Conservation (phyloP, 352 stramenopile species). For the Globisporangium okanoganense region DNA sequence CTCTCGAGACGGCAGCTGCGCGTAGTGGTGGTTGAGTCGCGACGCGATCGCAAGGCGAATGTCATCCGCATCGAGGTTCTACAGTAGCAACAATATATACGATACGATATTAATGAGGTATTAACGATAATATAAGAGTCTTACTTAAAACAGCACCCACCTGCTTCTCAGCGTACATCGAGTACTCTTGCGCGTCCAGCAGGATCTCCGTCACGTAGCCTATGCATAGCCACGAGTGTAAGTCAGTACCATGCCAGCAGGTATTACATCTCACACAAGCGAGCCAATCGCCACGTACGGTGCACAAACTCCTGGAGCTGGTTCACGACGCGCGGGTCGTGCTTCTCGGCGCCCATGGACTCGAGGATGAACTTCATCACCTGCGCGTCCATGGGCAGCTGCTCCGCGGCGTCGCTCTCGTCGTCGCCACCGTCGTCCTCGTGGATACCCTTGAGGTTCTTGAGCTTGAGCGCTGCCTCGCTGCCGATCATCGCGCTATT, state of each 20-base stretch:
- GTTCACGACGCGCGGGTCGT: conserved; percentile 72
- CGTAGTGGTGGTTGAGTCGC: conserved; percentile 76
- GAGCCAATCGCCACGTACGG: conserved; percentile 34
- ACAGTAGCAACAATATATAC: not conserved
- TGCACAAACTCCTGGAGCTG: conserved; percentile 86
- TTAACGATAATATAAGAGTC: not conserved
- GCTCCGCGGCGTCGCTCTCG: conserved; percentile 34
- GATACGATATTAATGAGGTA: not conserved
- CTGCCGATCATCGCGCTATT: conserved; percentile 20
- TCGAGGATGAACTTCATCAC: conserved; percentile 59
- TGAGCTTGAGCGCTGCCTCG: conserved; percentile 40
- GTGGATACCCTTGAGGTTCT: conserved; percentile 55
- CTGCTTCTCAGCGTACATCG: conserved; percentile 70
- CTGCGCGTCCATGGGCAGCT: conserved; percentile 55
- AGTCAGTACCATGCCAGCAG: not conserved
- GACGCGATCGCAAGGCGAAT: conserved; percentile 74
- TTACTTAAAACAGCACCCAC: conserved; percentile 13
- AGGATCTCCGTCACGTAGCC: conserved; percentile 81
- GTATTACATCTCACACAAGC: not conserved
- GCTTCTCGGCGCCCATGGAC: conserved; percentile 79
- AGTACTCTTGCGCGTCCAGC: conserved; percentile 83
- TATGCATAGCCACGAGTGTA: conserved; percentile 13
- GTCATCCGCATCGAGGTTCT: conserved; percentile 73
- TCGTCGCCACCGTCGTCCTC: conserved; percentile 54
- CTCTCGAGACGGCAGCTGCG: conserved; percentile 67